A percentile compares a stretch with the other conserved stretches of the same genome.
Conservation (phyloP, 129 eudicot genomes). For the Helichrysum umbraculigerum region DNA sequence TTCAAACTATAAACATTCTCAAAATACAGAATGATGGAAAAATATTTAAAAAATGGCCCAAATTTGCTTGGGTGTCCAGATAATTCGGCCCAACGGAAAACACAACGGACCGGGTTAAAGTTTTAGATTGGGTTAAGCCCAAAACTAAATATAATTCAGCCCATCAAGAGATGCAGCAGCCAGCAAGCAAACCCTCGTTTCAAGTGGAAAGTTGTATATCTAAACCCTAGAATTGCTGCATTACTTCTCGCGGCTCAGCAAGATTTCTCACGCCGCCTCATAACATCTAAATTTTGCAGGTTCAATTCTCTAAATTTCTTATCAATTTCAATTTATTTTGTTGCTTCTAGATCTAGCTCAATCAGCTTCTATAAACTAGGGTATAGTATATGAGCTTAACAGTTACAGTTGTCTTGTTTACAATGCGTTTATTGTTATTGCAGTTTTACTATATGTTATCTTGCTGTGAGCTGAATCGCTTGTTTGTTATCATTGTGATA, state of each 20-base stretch:
- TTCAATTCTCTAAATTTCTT: not conserved
- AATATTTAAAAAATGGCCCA: too few relatives aligned
- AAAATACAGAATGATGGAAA: too few relatives aligned
- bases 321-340: not conserved
- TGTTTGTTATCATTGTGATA: not conserved
- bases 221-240: not conserved
- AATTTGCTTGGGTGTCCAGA: too few relatives aligned
- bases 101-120: too few relatives aligned
- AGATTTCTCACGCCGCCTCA: constrained; percentile 22
- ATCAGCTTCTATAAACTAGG: not conserved
- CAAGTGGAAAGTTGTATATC: not conserved
- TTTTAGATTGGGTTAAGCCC: too few relatives aligned
- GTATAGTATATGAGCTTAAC: not conserved
- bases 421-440: not conserved
- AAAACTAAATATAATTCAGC: not conserved
- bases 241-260: not conserved
- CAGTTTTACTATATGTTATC: not conserved
- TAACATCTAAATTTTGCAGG: constrained; percentile 16
- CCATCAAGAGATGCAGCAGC: not conserved
- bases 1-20: too few relatives aligned
- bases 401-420: too few relatives aligned
- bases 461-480: not conserved
- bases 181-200: too few relatives aligned
- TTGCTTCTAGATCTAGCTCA: not conserved
- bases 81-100: too few relatives aligned